Base-by-base conservation (phyloP, 1,284 basidiomycete genomes). In the Rhodotorula mucilaginosa region DNA sequence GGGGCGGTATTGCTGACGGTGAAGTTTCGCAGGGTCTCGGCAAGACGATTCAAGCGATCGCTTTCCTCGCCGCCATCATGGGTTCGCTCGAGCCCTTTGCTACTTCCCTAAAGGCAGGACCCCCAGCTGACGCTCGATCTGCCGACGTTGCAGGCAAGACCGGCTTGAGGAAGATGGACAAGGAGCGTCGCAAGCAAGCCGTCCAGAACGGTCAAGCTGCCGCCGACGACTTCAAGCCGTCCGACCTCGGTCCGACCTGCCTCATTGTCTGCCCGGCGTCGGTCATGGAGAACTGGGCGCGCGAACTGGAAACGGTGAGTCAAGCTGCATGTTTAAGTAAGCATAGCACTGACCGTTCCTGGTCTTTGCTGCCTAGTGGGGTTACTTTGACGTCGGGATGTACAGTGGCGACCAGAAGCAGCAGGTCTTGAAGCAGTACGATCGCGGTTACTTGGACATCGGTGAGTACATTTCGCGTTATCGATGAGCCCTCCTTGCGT, bases 11-110 rank as follows among this genome's bases (percentile, higher is more conserved):
- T n/a, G 23, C 18, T 63, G 19, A 63, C 39, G 12, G 26, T 12
- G 47, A n/a, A 19, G 10, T 0, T 26, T 39, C 3, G 19, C 48
- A 71, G 94, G 93, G 94, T 78, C 87, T 99, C 65, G 97, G 97
- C 34, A 99, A 99, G 84, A 99, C 96, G 2, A 91, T 94, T 46
- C 96, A 99, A 82, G 96, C 99, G 65, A 98, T 99, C 78, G 91
- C 93, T 64, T 97, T 99, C 84, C 87, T 99, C 65, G 91, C 60
- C 26, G 91, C 92, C 0, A 89, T 94, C 73, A 93, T 93, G 91
- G 46, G 74, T 77, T 34, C 57, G 74, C 16, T 54, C 48, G 10
- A 26, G 15, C 3, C 62, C 3, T 34, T 6, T 34, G 34, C 34
- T 34, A 4, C 6, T 29, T 47, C 15, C 10, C 8, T 34, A n/a